These are phyloP conservation scores for Pseudogymnoascus sp. DNA, from an alignment of 2,329 filamentous ascomycete species.

Conservation along the genomic window DNA sequence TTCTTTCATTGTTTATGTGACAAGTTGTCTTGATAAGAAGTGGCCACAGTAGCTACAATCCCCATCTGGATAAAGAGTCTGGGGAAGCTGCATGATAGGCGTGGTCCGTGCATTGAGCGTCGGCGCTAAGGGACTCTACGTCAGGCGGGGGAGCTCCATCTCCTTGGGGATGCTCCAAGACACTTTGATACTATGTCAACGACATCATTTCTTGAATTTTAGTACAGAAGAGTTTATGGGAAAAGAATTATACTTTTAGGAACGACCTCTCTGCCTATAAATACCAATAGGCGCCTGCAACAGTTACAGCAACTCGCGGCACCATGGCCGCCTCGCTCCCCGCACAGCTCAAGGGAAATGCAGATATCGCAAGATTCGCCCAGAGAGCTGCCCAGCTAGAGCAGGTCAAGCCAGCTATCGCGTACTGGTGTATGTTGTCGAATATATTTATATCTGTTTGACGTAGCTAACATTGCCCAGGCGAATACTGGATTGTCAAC, in stretches of 20 bases:
- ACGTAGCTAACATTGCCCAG: constrained; percentile 35
- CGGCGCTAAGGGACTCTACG: constrained; percentile 1
- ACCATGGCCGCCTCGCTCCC: constrained; percentile 68
- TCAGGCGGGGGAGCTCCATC: constrained; percentile 6
- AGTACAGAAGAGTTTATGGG: not conserved
- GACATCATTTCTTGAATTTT: not conserved
- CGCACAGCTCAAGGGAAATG: constrained; percentile 58
- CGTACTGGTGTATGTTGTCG: constrained; percentile 79
- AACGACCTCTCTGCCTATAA: not conserved
- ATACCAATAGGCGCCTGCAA: not conserved
- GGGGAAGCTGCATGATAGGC: constrained; percentile 1
- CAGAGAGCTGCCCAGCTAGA: constrained; percentile 78
- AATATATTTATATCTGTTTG: not conserved
- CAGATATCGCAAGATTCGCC: constrained; percentile 79
- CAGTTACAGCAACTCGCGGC: not conserved
- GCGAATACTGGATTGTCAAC: constrained; percentile 87
- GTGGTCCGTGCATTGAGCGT: not conserved
- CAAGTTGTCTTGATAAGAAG: not conserved
- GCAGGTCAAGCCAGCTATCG: constrained; percentile 73
- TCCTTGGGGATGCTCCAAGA: not conserved
- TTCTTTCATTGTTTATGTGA: constrained; percentile 5
- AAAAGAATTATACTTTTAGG: not conserved
- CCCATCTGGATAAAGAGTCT: constrained; percentile 6
- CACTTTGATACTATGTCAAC: not conserved
- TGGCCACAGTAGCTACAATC: constrained; percentile 8